Base-by-base conservation (phyloP, 305 asterid genomes). In the Striga hermonthica region DNA sequence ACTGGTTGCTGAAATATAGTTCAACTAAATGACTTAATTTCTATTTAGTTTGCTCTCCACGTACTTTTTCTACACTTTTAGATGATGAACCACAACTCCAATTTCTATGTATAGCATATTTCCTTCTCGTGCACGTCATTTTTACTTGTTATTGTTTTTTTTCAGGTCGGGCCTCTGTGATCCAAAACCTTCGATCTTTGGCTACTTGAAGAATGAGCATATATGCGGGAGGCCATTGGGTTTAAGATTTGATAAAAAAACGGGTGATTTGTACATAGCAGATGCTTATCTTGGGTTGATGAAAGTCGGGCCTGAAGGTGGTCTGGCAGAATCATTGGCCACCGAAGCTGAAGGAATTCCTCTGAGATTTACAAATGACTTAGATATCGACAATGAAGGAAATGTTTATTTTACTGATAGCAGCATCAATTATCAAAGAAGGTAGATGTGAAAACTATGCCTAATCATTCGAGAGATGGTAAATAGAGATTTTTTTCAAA, bases 211-310 rank as follows among this genome's bases (percentile, higher is more conserved):
- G 79, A 77, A 86, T 39, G 98, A 92, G 77, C 97, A 92, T 82
- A 86, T 90, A 37, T 92, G 98, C 75, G 98, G 98, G 37, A 82
- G 97, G 80, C 98, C 98, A 40, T 76, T 92, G 82, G 96, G 98
- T 35, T 76, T 92, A 60, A 80, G 98, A 58, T 92, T 92, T 54
- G 85, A 90, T 75, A 82, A 83, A 67, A 81, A 55, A 74, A 86
- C 72, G 4, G 98, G 97, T 31, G 91, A 89, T 73, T 73, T 92
- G 72, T 92, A 92, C 78, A 87, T 92, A 41, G 97, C 95, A 7
- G 98, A 92, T 80, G 96, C 98, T 22, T 92, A 92, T 79, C 78
- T 89, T 39, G 98, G 98, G 68, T 62, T 92, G 70, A 79, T 92
- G 97, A 90, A 86, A 69, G 98, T 92, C 57, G 97, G 96, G 10